Base-by-base conservation (phyloP, 345 rosid genomes). In the Citrus inodora region DNA sequence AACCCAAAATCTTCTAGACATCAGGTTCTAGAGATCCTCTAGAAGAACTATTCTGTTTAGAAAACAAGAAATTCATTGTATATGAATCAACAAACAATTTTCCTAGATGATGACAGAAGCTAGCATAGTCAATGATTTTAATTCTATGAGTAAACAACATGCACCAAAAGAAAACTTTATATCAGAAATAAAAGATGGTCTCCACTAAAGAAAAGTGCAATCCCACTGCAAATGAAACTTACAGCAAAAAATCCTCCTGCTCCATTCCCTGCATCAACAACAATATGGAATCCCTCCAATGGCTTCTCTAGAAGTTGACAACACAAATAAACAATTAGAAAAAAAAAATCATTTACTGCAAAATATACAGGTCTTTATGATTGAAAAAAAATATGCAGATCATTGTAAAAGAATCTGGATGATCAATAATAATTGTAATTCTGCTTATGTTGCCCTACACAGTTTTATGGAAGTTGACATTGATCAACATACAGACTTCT, bases 251-350 rank as follows among this genome's bases (percentile, higher is more conserved):
- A 97, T 28, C 98, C 99, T 82, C 98, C 98, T 46, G 98, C 97
- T 82, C 99, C 99, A 87, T 96, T 94, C 86, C 99, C 99, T 35
- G 98, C 99, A 87, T 96, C 99, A 75, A 96, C 99, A 85, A 96
- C 87, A 42, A 94, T 87, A 78, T 92, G 99, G 87, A 96, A 96
- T 68, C 98, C 99, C 80, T 92, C 98, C 86, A 96, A 83, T 58
- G 99, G 99, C 85, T 91, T 96, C 87, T 92, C 99, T 94, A 83
- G 30, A 78, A 82, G 42, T 84, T 83, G 71, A 78, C 64, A 78
- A 81, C 42, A 60, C 77, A 79, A 73, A 79, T 24, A 56, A 79
- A 80, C 40, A 81, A 80, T 76, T 77, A 87, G 76, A 38, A 6
- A 17, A 48, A 67, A 81, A 79, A 22, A 66, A 74, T 66, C 76